These are phyloP conservation scores for Sesbania bispinosa DNA, from an alignment of 306 rosid species.

Conservation along the genomic window DNA sequence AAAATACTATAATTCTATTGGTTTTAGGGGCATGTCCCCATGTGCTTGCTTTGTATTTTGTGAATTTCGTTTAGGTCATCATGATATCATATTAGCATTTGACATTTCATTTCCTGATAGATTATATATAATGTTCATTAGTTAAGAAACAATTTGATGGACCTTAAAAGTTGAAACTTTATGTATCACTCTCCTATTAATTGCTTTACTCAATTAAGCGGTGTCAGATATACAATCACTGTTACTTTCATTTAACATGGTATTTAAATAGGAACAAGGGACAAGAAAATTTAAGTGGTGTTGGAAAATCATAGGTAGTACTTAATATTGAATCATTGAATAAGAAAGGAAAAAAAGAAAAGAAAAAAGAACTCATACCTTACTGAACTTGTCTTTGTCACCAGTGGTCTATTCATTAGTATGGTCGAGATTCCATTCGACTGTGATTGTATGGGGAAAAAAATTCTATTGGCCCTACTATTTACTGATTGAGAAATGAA, in stretches of 20 bases:
- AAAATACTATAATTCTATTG: slow-evolving; percentile 1
- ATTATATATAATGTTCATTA: not conserved
- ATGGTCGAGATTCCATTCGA: slow-evolving; percentile 45
- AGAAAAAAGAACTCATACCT: not conserved
- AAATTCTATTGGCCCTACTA: slow-evolving; percentile 45
- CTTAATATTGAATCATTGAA: slow-evolving; percentile 3
- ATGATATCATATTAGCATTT: slow-evolving; percentile 8
- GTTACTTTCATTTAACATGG: not conserved
- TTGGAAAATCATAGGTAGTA: not conserved
- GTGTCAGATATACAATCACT: not conserved
- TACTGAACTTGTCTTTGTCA: slow-evolving; percentile 31
- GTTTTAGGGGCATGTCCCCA: not conserved
- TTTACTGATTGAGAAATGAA: slow-evolving; percentile 1
- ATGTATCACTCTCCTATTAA: not conserved
- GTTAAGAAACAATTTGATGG: not conserved
- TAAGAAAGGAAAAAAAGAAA: not conserved
- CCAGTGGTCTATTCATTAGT: slow-evolving; percentile 37
- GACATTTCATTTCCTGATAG: not conserved
- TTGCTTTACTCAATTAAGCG: slow-evolving; percentile 6
- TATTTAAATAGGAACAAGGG: not conserved
- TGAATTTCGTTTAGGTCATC: slow-evolving; percentile 7
- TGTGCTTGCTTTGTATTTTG: slow-evolving; percentile 17
- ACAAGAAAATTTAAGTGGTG: slow-evolving; percentile 10
- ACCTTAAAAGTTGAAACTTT: not conserved
- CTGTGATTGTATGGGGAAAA: slow-evolving; percentile 29